phyloP scores from a whole-genome alignment of 768 basidiomycete species.

The Agaricus subrufescens region DNA sequence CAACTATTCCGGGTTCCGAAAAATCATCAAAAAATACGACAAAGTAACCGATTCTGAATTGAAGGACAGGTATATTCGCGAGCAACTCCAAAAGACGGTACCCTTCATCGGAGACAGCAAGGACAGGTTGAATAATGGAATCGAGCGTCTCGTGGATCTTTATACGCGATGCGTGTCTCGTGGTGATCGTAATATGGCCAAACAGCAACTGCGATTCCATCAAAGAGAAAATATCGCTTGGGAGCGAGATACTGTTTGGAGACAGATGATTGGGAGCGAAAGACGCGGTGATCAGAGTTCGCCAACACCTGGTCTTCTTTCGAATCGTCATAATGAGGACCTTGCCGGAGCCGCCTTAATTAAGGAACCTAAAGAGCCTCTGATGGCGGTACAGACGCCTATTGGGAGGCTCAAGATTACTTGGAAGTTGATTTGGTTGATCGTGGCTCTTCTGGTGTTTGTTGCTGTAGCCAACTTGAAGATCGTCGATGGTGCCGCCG shows the following conservation, averaged over 20 bases:
- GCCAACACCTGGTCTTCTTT: too few species aligned
- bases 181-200: constrained; percentile 63
- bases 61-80: constrained; percentile 72
- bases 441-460: constrained; percentile 56
- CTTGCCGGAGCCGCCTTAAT: constrained; percentile 43
- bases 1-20: constrained; percentile 90
- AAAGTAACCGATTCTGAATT: constrained; percentile 85
- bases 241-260: constrained; percentile 97
- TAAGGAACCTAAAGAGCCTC: constrained; percentile 36
- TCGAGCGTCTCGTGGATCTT: constrained; percentile 57
- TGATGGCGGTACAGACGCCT: constrained; percentile 58
- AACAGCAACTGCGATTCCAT: constrained; percentile 79
- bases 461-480: constrained; percentile 54
- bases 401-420: constrained; percentile 65
- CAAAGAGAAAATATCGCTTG: constrained; percentile 93
- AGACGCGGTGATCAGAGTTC: constrained; percentile 53
- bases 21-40: constrained; percentile 98
- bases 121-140: constrained; percentile 52
- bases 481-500: constrained; percentile 58
- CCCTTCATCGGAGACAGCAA: constrained; percentile 70
- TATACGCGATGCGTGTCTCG: constrained; percentile 84
- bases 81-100: constrained; percentile 55
- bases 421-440: constrained; percentile 51
- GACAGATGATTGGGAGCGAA: constrained; percentile 87
- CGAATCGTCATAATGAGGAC: constrained; percentile 13